A percentile compares a stretch with the other conserved stretches of the same genome.
Evolutionary conservation across 1,139 yeast genomes (phyloP).

Genomic region (Starmera stellimalicola): DNA sequence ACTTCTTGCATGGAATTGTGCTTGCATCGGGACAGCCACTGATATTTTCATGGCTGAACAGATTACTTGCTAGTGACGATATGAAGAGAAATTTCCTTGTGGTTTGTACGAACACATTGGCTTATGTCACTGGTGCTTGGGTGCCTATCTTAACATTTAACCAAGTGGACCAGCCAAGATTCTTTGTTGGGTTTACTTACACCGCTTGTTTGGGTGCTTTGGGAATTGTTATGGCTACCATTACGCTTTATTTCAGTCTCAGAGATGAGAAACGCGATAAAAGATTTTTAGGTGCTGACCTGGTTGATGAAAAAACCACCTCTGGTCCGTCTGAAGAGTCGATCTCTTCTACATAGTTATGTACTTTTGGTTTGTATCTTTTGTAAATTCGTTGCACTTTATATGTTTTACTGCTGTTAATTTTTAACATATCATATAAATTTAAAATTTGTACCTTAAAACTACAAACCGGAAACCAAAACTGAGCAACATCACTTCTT

Average conservation of each 20-base stretch:
- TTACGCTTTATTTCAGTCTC: conserved; percentile 25
- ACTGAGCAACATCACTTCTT: too few relatives aligned
- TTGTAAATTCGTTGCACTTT: too few relatives aligned
- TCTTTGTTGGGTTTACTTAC: conserved; percentile 38
- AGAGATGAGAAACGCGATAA: conserved; percentile 23
- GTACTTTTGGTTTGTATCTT: too few relatives aligned
- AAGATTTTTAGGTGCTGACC: background rate
- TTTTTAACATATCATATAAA: too few relatives aligned
- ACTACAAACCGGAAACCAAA: too few relatives aligned
- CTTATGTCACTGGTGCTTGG: conserved; percentile 39
- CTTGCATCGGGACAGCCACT: conserved; percentile 32
- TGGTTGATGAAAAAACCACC: background rate
- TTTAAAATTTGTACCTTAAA: too few relatives aligned
- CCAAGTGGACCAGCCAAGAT: conserved; percentile 34
- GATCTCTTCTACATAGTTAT: too few relatives aligned
- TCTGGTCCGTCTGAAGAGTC: too few relatives aligned
- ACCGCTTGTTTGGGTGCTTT: conserved; percentile 39
- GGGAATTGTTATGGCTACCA: conserved; percentile 10
- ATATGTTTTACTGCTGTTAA: too few relatives aligned
- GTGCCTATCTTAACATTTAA: conserved; percentile 36
- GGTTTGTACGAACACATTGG: conserved; percentile 38
- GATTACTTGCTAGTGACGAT: conserved; percentile 34
- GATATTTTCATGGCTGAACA: conserved; percentile 43
- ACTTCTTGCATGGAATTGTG: conserved; percentile 39
- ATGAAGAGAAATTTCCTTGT: conserved; percentile 42